Conservation (phyloP, 2,329 filamentous ascomycete genomes). For the Fusarium humuli region DNA sequence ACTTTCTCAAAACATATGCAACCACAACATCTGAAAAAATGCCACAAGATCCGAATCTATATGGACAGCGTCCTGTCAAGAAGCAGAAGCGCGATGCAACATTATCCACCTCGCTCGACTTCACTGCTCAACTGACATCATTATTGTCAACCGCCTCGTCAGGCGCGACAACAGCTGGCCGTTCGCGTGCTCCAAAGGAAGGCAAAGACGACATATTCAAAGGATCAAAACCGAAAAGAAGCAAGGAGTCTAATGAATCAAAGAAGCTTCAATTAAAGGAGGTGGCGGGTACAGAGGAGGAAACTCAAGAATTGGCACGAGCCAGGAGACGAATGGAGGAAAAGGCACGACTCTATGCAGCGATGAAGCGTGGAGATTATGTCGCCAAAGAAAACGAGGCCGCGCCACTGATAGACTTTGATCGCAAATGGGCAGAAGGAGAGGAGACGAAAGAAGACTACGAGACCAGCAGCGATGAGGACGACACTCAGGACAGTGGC, state of each 20-base stretch:
- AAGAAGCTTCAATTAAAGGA: constrained; percentile 64
- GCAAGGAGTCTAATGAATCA: constrained; percentile 51
- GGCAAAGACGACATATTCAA: constrained; percentile 61
- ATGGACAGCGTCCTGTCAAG: constrained; percentile 79
- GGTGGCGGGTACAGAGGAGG: constrained; percentile 67
- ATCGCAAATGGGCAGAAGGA: constrained; percentile 90
- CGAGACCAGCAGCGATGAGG: constrained; percentile 56
- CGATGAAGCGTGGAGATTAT: constrained; percentile 91
- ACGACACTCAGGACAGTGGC: constrained; percentile 58
- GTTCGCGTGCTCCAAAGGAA: constrained; percentile 60
- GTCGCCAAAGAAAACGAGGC: constrained; percentile 73
- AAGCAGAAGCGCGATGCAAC: constrained; percentile 76
- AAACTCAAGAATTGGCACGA: constrained; percentile 75
- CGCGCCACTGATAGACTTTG: constrained; percentile 87
- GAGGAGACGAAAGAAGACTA: constrained; percentile 70
- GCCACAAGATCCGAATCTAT: constrained; percentile 77
- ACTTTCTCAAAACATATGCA: not conserved
- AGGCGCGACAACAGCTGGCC: constrained; percentile 55
- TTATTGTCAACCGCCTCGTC: constrained; percentile 72
- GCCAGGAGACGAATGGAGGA: constrained; percentile 87
- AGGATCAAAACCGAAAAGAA: constrained; percentile 44
- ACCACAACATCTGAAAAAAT: constrained; percentile 51
- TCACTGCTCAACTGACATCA: constrained; percentile 87
- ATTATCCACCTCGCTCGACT: constrained; percentile 80
- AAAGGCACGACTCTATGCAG: constrained; percentile 88